phyloP scores from a whole-genome alignment of 2,329 filamentous ascomycete species.

The Fonsecaea pugnacius region DNA sequence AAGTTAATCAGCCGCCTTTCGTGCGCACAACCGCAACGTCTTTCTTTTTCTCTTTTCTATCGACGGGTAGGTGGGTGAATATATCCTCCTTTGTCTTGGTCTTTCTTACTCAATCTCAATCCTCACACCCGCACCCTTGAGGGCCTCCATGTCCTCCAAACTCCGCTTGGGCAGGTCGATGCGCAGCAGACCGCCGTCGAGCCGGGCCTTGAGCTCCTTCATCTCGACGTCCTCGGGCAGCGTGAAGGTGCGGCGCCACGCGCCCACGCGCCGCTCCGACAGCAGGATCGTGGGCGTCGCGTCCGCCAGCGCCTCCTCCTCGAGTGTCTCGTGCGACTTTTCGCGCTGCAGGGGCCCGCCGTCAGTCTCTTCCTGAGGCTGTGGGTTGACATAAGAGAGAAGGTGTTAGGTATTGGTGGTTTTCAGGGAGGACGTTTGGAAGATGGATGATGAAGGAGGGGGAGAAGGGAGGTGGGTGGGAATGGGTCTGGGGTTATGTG shows the following conservation, averaged over 20 bases:
- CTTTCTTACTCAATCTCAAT: slow-evolving; percentile 29
- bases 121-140: slow-evolving; percentile 28
- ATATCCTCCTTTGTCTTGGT: too few species aligned
- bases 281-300: slow-evolving; percentile 29
- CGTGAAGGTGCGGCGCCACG: slow-evolving; percentile 34
- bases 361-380: slow-evolving; percentile 14
- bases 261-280: slow-evolving; percentile 30
- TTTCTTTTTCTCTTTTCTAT: too few species aligned
- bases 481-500: neutral
- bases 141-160: slow-evolving; percentile 23
- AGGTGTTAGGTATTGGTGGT: neutral
- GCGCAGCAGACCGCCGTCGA: slow-evolving; percentile 31
- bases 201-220: slow-evolving; percentile 32
- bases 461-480: neutral
- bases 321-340: slow-evolving; percentile 30
- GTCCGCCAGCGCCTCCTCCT: slow-evolving; percentile 27
- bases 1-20: too few species aligned
- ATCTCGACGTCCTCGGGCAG: slow-evolving; percentile 35
- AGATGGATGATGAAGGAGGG: neutral
- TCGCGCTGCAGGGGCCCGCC: slow-evolving; percentile 30
- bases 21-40: too few species aligned
- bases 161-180: slow-evolving; percentile 34
- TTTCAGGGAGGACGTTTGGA: neutral
- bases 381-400: neutral
- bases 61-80: neutral